Base-by-base conservation (phyloP, 805 yeast genomes). In the Saturnispora diversa region DNA sequence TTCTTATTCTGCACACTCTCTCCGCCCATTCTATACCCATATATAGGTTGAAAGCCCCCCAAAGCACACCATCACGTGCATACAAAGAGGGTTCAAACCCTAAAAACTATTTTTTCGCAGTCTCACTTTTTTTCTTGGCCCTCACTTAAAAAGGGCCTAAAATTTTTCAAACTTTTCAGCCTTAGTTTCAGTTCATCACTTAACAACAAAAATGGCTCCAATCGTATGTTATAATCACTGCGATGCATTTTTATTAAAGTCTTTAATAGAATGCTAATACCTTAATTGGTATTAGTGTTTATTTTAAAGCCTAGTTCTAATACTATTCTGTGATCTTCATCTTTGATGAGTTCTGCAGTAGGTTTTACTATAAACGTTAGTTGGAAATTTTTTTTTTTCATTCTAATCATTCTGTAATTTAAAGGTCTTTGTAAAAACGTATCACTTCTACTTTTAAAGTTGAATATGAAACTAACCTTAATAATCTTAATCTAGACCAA, bases 401-500 rank as follows among this genome's bases (percentile, higher is more conserved):
- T n/a, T n/a, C n/a, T 25, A 16, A 10, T 21, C 35, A 39, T 36
- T 41, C 36, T 42, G 45, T 42, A 40, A 40, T 38, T 29, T 30
- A 19, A 30, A 30, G 33, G 17, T 31, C 24, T 12, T 23, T 34
- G 35, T 35, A 32, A 34, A 29, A n/a, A n/a, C n/a, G n/a, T n/a
- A n/a, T 29, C 9, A 13, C 7, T 6, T 12, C n/a, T 32, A 8
- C 4, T n/a, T n/a, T 6, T 10, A 8, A 3, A 9, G 16, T 35
- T 36, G 23, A 47, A 44, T 46, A 42, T 44, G 47, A 10, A 7
- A 26, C 28, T 25, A 31, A 26, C 41, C 35, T 20, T 21, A 13
- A 12, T 12, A 37, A 36, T 44, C 17, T 26, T 32, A n/a, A 66
- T 39, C 25, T 37, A 80, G 94, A 80, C 83, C 75, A 75, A 79